These are phyloP conservation scores for Didymella pinodella DNA, from an alignment of 2,329 filamentous ascomycete genomes.

Conservation along the genomic window DNA sequence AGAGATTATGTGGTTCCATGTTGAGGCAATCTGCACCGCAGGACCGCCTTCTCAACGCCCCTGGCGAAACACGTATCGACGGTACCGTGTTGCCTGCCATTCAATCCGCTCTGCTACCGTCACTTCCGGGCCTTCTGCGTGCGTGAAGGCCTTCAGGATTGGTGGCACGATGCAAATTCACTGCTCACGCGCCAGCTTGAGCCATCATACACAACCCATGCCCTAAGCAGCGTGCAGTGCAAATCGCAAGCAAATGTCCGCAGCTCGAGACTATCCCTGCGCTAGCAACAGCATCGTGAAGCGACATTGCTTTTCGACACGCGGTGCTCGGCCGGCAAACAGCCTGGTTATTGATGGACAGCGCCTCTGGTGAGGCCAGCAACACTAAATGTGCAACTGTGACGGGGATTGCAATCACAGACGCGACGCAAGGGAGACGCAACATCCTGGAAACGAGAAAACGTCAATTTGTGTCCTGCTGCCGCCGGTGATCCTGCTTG, in stretches of 20 bases:
- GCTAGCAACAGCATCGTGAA: conserved; percentile 25
- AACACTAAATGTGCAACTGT: conserved; percentile 46
- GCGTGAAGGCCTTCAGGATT: not conserved
- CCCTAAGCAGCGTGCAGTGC: conserved; percentile 21
- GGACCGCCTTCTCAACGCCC: conserved; percentile 43
- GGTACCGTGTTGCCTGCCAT: conserved; percentile 27
- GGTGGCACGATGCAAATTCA: conserved; percentile 29
- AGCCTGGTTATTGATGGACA: conserved; percentile 23
- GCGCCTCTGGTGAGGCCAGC: conserved; percentile 31
- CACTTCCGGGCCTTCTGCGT: conserved; percentile 19
- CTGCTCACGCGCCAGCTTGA: conserved; percentile 15
- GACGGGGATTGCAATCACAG: conserved; percentile 33
- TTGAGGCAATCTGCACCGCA: conserved; percentile 52
- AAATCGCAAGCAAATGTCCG: conserved; percentile 20
- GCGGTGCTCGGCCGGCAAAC: conserved; percentile 31
- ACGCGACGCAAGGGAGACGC: conserved; percentile 40
- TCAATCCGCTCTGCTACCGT: conserved; percentile 23
- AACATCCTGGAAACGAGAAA: conserved; percentile 32
- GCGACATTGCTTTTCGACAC: conserved; percentile 41
- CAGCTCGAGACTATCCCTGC: conserved; percentile 29
- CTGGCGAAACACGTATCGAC: conserved; percentile 47
- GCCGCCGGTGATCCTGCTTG: conserved; percentile 37
- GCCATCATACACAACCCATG: conserved; percentile 23
- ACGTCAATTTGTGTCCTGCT: conserved; percentile 32
- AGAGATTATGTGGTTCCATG: conserved; percentile 43